Percentiles rank a stretch among this genome's conserved stretches.
These are phyloP conservation scores for Pezicula neosporulosa DNA, from an alignment of 2,329 filamentous ascomycete species.

Conservation along the genomic window DNA sequence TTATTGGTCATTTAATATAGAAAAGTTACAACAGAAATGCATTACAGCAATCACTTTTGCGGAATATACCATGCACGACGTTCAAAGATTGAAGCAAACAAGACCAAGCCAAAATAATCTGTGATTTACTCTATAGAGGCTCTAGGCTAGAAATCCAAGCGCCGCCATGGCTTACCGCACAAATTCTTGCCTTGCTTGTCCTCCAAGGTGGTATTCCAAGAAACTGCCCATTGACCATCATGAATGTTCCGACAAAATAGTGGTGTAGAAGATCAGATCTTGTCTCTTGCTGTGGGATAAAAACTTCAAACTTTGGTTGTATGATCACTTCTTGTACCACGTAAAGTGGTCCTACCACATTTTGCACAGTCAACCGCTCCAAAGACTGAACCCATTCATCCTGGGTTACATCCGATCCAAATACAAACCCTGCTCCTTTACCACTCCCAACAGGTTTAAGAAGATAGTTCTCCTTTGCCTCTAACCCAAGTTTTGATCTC, in stretches of 20 bases:
- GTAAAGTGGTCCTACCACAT: conserved; percentile 16
- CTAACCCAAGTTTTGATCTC: not conserved
- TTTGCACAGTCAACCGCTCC: conserved; percentile 8
- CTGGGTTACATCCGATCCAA: conserved; percentile 4
- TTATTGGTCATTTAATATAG: too few relatives aligned
- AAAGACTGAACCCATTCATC: conserved; percentile 20
- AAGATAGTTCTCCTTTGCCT: conserved; percentile 18
- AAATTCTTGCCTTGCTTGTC: conserved; percentile 19
- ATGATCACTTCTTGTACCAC: conserved; percentile 8
- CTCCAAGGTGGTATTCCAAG: conserved; percentile 25
- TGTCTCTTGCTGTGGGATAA: conserved; percentile 10
- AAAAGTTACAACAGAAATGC: too few relatives aligned
- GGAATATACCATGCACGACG: too few relatives aligned
- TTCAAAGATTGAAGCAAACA: too few relatives aligned
- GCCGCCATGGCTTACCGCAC: conserved; percentile 15
- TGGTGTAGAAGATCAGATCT: conserved; percentile 7
- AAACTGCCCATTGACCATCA: conserved; percentile 20
- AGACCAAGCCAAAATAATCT: too few relatives aligned
- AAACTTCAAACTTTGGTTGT: conserved; percentile 19
- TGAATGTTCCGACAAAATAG: conserved; percentile 24
- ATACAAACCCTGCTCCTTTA: conserved; percentile 6
- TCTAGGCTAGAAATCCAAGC: conserved; percentile 9
- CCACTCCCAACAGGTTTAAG: conserved; percentile 8
- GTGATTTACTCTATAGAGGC: too few relatives aligned
- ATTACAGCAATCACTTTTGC: too few relatives aligned